Evolutionary conservation across 129 eudicot genomes (phyloP), one percentile per base, ranked within the genome.

Genomic region (Logfia minima): DNA sequence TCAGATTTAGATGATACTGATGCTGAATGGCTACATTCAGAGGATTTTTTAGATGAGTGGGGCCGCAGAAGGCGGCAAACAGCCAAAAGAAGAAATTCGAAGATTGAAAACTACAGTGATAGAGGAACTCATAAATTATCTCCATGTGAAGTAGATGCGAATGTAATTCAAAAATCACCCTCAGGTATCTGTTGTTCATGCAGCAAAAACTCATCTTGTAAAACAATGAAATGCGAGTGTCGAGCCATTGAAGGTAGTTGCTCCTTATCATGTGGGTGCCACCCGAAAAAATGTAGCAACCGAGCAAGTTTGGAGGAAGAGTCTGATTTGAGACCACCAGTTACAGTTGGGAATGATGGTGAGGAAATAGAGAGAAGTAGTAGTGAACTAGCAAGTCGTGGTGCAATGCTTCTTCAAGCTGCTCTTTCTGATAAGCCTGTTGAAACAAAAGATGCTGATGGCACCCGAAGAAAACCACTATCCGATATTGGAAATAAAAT

Each of bases 191-290:
- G 97, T 69, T 95, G 99, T 83, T 63, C 97, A 0, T 95, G 99
- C 79, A 85, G 88, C 62, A 95, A 70, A 66, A 6, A 4, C 10
- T 91, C 99, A 39, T 85, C 58, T 0, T 92, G 97, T 85, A 95
- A 91, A 87, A 95, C 97, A n/a, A 65, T 34, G 66, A 92, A 86
- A 74, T 95, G 99, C 11, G 94, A 88, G 75, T 95, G 99, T 37
- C 88, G 99, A 14, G 89, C 88, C 14, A 65, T 76, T 14, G 68
- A 66, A 10, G 92, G 90, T 0, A 28, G 5, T 18, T 95, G 99
- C 68, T 59, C 87, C 13, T 5, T 18, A 5, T 83, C 92, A 2
- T 95, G 99, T 76, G 82, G 88, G 39, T 95, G 99, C 76, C 77
- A 63, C 21, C 81, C 88, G 1, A 77, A 48, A 0, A 95, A 81